These are phyloP conservation scores for Malbranchea cinnamomea DNA, from an alignment of 2,329 filamentous ascomycete species.

Conservation along the genomic window DNA sequence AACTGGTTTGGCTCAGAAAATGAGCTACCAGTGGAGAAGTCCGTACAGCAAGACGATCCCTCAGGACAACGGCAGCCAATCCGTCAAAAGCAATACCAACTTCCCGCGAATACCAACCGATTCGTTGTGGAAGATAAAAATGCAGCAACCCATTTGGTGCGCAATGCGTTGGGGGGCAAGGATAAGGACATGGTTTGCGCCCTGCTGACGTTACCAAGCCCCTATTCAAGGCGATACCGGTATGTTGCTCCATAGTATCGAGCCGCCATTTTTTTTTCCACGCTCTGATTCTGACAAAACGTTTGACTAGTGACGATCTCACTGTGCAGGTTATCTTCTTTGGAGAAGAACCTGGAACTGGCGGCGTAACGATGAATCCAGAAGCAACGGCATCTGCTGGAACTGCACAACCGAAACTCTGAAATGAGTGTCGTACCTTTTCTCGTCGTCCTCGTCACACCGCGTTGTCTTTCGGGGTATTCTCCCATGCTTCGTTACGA, in stretches of 20 bases:
- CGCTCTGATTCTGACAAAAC: conserved; percentile 11
- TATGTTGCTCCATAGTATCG: conserved; percentile 26
- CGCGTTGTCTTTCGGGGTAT: no score
- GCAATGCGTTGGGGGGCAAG: conserved; percentile 86
- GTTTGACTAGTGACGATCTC: conserved; percentile 60
- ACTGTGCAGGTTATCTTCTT: conserved; percentile 99
- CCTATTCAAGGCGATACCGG: conserved; percentile 84
- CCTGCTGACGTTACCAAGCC: conserved; percentile 76
- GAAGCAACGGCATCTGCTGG: conserved; percentile 59
- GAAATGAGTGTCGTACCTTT: no score
- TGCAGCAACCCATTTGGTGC: conserved; percentile 83
- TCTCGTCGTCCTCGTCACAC: no score
- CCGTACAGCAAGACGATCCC: conserved; percentile 27
- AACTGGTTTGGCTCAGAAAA: conserved; percentile 47
- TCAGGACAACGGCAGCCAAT: conserved; percentile 70
- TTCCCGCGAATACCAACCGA: conserved; percentile 52
- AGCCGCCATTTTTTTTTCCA: background rate
- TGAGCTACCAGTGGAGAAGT: conserved; percentile 62
- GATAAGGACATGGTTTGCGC: conserved; percentile 90
- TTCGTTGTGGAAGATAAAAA: conserved; percentile 95
- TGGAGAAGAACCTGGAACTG: conserved; percentile 60
- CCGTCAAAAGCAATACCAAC: conserved; percentile 79
- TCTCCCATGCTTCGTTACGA: no score
- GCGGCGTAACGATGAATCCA: conserved; percentile 67
- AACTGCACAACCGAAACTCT: conserved; percentile 35